Evolutionary conservation across 2,329 filamentous ascomycete species (phyloP).

Genomic region (Colletotrichum liriopes): DNA sequence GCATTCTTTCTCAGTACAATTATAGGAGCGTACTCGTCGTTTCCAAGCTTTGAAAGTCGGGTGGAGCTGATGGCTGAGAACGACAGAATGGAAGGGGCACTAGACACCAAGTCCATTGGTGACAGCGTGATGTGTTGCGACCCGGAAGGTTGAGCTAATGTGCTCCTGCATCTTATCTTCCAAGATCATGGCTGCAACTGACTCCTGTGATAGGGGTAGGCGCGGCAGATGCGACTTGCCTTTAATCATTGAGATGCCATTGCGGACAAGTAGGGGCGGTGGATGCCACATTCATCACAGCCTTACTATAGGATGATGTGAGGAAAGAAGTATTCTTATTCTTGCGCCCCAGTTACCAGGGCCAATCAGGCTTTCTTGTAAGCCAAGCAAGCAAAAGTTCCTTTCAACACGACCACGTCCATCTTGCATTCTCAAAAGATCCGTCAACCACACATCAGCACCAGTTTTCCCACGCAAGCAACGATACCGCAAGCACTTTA

Average conservation of each 20-base stretch:
- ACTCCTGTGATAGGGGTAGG: background rate
- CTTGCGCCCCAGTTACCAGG: background rate
- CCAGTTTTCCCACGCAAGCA: background rate
- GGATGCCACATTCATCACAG: background rate
- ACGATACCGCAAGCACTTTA: background rate
- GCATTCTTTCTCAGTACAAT: background rate
- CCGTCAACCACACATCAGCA: background rate
- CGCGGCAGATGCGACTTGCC: background rate
- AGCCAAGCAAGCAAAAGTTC: background rate
- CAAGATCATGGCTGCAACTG: background rate
- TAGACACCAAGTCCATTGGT: background rate
- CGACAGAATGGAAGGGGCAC: background rate
- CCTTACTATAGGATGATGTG: background rate
- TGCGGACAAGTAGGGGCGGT: background rate
- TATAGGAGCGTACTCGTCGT: background rate
- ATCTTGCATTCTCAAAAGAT: background rate
- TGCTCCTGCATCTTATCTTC: background rate
- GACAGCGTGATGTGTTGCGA: background rate
- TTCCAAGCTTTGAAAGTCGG: background rate
- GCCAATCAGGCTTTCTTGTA: conserved; percentile 1
- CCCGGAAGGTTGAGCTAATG: too few species aligned
- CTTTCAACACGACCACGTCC: background rate
- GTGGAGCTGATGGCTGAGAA: too few species aligned
- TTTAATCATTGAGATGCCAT: background rate
- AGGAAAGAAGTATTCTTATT: background rate